Base-by-base conservation (phyloP, 106 monocot genomes). In the Apostasia ramifera region DNA sequence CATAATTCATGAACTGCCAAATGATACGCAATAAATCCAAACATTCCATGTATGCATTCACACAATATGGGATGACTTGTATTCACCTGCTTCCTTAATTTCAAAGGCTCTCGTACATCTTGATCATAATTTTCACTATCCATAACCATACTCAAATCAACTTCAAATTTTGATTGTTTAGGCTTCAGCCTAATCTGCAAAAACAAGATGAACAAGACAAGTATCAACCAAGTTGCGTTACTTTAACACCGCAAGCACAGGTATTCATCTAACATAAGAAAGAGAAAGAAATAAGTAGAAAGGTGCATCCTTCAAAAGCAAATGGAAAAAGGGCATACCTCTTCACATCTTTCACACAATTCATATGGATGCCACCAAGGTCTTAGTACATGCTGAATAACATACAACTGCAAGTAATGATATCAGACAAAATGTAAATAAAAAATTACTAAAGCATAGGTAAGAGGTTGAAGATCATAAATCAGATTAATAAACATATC, bases 381-480 rank as follows among this genome's bases (percentile, higher is more conserved):
- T 61, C 87, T 87, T 59, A 83, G 80, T 15, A 77, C 74, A 69
- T 87, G 81, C 66, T 87, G 87, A 80, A 87, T 80, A 8, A 87
- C 64, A 71, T 81, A 88, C 5, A 83, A 69, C 84, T 88, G 81
- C 61, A 73, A 74, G 41, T 53, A 11, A 41, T 4, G 54, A 53
- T 2, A 55, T 61, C 50, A 72, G 26, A 26, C 26, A 26, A 26
- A 26, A 26, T 26, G 26, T 26, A 26, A 26, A 26, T 0, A 26
- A 26, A 26, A 26, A 26, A 26, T 26, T 26, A 26, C 26, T 26
- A 26, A 26, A 26, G 26, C 26, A 26, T 26, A 26, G 26, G 26
- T 26, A 26, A 26, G 26, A 26, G 26, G 26, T 26, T 26, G 26
- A 26, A 26, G 26, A 26, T 26, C 26, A 26, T 26, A 26, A 26